Evolutionary conservation across 1,139 yeast species (phyloP), one percentile per base, ranked within the genome.

Genomic region (Candida sp.): DNA sequence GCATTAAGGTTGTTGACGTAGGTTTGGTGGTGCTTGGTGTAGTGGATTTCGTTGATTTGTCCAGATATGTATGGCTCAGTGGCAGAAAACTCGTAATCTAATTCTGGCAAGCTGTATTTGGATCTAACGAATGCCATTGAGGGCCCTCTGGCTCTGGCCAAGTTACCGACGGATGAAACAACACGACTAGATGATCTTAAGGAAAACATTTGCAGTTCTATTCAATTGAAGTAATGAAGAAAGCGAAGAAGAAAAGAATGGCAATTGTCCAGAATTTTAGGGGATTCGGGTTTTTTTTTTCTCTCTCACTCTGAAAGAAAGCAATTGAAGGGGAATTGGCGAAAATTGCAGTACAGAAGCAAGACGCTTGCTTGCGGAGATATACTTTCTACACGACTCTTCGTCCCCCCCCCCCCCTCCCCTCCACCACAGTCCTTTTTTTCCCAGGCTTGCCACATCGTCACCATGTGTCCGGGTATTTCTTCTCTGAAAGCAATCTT

Each of bases 51-150:
- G 73, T 91, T 93, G 75, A 93, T 92, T 68, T 90, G 84, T 48
- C 92, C 96, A 42, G 96, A 86, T 63, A 93, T 91, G 75, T 76
- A 83, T 52, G 98, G 98, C 76, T 93, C 98, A 55, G 93, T 80
- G 26, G 94, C 97, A 59, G 84, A 89, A 63, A 85, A 92, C 67
- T 88, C 96, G 83, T 88, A 93, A 69, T 87, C 91, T 66, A 93
- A 81, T 60, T 88, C 92, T 52, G 98, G 98, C 63, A 93, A 80
- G 37, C 89, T 80, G 50, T 88, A 88, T 72, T 88, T 87, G 63
- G 86, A 84, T 74, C 88, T 79, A 50, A 72, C 50, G 49, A 73
- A 65, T 39, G 73, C 70, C 51, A 66, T 58, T 40, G 67, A 50
- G 7, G 41, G 7, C 11, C 28, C 32, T 28, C 34, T 28, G 33